Conservation (phyloP, 228 moss, liverwort and hornwort genomes). For the Sphagnum fallax region DNA sequence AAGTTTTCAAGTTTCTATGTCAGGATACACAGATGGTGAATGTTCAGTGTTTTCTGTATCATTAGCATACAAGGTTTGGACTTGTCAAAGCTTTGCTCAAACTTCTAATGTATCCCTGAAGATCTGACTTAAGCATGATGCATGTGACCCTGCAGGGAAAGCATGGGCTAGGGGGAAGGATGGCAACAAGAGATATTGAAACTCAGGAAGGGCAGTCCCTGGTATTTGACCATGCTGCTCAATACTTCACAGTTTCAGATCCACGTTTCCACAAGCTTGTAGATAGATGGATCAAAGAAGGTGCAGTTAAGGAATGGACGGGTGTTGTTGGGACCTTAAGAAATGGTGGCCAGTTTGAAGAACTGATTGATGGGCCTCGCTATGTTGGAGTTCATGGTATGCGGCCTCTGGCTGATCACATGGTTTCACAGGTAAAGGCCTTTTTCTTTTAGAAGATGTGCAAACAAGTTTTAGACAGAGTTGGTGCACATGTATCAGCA, state of each 20-base stretch:
- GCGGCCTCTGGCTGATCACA: conserved; percentile 82
- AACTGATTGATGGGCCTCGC: conserved; percentile 55
- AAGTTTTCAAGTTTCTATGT: too few relatives aligned
- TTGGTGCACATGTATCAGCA: too few relatives aligned
- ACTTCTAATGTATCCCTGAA: too few relatives aligned
- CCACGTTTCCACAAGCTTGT: conserved; percentile 77
- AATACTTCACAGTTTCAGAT: conserved; percentile 90
- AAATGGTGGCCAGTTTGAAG: conserved; percentile 68
- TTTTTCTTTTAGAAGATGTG: not conserved
- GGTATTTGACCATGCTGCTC: conserved; percentile 92
- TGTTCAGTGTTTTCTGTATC: too few relatives aligned
- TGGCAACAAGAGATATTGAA: conserved; percentile 68
- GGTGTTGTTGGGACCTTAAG: conserved; percentile 67
- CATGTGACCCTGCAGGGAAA: conserved; percentile 47
- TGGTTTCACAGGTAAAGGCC: conserved; percentile 71
- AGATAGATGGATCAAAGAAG: conserved; percentile 64
- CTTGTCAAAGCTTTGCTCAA: too few relatives aligned
- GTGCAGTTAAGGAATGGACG: conserved; percentile 80
- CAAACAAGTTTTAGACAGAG: too few relatives aligned
- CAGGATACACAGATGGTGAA: too few relatives aligned
- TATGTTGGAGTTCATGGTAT: conserved; percentile 91
- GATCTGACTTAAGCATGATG: too few relatives aligned
- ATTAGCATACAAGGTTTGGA: too few relatives aligned
- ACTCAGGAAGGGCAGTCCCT: conserved; percentile 47
- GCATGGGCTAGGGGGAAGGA: conserved; percentile 91